Evolutionary conservation across 805 yeast genomes (phyloP), one percentile per base, ranked within the genome.

Genomic region (Candida morakotiae): DNA sequence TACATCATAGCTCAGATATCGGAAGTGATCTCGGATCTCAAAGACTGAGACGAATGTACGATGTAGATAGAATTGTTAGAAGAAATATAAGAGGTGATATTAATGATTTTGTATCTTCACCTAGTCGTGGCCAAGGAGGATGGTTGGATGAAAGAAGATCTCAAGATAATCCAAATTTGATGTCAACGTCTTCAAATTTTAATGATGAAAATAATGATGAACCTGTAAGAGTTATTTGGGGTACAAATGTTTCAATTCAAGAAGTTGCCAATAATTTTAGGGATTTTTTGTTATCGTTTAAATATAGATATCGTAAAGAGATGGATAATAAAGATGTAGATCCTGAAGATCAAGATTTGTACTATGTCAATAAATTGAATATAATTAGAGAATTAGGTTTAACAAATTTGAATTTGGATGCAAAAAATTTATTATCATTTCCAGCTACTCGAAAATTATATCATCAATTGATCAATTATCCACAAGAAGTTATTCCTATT

Each of bases 401-500:
- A 15, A 79, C 93, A 3, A 88, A 87, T 51, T 67, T 93, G 49
- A 88, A 88, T 53, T 64, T 93, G 44, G 98, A 93, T 55, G 81
- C 91, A 2, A 73, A 75, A 46, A 87, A 93, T 59, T 65, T 93
- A 43, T 67, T 83, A 39, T 80, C 93, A 5, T 87, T 77, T 53
- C 81, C 83, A 3, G 10, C 37, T 9, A 81, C 97, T 4, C 77
- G 76, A 43, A 87, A 84, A 52, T 66, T 93, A 36, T 93, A 85
- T 61, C 75, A 85, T 53, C 96, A 91, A 60, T 67, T 93, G 46
- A 75, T 87, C 46, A 85, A 87, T 54, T 93, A 89, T 56, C 98
- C 98, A 0, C 97, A 89, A 58, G 98, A 93, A 69, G 87, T 93
- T 26, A 81, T 93, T 38, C 97, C 98, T 9, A 87, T 93, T 50